These are phyloP conservation scores for Candida insectorum DNA, from an alignment of 805 yeast genomes.

Conservation along the genomic window DNA sequence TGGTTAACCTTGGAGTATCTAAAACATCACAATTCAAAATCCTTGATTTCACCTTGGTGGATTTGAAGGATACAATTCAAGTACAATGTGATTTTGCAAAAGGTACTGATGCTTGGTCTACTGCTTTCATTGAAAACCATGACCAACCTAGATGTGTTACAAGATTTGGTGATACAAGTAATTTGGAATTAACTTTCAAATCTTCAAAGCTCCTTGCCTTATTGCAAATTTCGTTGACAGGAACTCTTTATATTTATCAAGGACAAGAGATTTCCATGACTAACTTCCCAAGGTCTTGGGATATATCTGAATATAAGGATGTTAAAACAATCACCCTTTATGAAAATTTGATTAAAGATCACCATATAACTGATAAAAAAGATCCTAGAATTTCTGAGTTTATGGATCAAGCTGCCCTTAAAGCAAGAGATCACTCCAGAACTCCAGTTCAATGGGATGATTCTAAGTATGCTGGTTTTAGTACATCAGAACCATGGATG, in stretches of 20 bases:
- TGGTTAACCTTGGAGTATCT: slow-evolving; percentile 36
- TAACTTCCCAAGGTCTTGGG: slow-evolving; percentile 46
- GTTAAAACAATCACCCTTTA: slow-evolving; percentile 45
- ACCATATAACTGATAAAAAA: slow-evolving; percentile 19
- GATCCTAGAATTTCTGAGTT: slow-evolving; percentile 13
- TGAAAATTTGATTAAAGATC: slow-evolving; percentile 19
- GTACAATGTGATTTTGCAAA: slow-evolving; percentile 37
- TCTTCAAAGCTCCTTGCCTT: slow-evolving; percentile 51
- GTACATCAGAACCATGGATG: slow-evolving; percentile 52
- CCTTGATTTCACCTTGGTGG: slow-evolving; percentile 30
- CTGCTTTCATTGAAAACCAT: slow-evolving; percentile 55
- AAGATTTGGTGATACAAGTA: slow-evolving; percentile 44
- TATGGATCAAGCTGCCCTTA: slow-evolving; percentile 30
- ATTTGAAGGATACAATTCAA: slow-evolving; percentile 39
- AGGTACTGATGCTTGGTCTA: slow-evolving; percentile 55
- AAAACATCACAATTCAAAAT: slow-evolving; percentile 31
- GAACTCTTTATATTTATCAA: slow-evolving; percentile 55
- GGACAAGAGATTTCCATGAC: slow-evolving; percentile 62
- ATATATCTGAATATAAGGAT: slow-evolving; percentile 48
- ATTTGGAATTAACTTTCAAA: slow-evolving; percentile 23
- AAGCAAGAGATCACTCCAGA: slow-evolving; percentile 53
- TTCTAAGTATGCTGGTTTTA: slow-evolving; percentile 44
- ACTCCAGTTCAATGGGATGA: slow-evolving; percentile 57
- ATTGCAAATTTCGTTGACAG: slow-evolving; percentile 45
- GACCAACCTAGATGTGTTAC: slow-evolving; percentile 55